phyloP scores from a whole-genome alignment of 2,329 filamentous ascomycete genomes.

The Cladosporium phlei region DNA sequence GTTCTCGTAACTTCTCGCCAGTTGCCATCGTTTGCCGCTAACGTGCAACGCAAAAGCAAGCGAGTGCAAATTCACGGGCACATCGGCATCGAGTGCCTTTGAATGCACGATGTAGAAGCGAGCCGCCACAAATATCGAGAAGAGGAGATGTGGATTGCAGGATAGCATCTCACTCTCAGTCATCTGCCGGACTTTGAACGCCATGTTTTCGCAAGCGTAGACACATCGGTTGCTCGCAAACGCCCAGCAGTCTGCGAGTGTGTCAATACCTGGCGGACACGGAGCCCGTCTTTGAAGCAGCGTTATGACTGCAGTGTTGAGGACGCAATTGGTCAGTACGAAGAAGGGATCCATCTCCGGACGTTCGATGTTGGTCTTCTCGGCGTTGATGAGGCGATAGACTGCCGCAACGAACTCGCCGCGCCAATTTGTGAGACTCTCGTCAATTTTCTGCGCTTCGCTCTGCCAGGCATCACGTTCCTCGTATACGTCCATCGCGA shows the following conservation, averaged over 20 bases:
- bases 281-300: conserved; percentile 23
- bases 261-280: conserved; percentile 21
- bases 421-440: conserved; percentile 24
- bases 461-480: conserved; percentile 24
- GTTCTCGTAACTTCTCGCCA: conserved; percentile 23
- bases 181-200: conserved; percentile 22
- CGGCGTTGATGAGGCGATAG: conserved; percentile 16
- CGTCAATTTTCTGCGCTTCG: conserved; percentile 25
- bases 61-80: conserved; percentile 23
- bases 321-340: conserved; percentile 22
- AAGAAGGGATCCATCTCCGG: conserved; percentile 25
- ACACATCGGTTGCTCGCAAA: conserved; percentile 28
- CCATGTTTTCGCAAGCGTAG: conserved; percentile 27
- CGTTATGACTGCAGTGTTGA: conserved; percentile 27
- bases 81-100: conserved; percentile 23
- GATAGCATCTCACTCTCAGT: conserved; percentile 22
- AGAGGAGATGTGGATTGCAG: conserved; percentile 24
- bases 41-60: conserved; percentile 25
- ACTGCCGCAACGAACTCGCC: conserved; percentile 21
- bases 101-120: conserved; percentile 29
- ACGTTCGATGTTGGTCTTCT: conserved; percentile 18
- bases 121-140: conserved; percentile 26
- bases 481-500: conserved; percentile 22
- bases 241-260: conserved; percentile 26
- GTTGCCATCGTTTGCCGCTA: conserved; percentile 25